Evolutionary conservation across 2,329 filamentous ascomycete species (phyloP).

Genomic region (Colletotrichum sp.): DNA sequence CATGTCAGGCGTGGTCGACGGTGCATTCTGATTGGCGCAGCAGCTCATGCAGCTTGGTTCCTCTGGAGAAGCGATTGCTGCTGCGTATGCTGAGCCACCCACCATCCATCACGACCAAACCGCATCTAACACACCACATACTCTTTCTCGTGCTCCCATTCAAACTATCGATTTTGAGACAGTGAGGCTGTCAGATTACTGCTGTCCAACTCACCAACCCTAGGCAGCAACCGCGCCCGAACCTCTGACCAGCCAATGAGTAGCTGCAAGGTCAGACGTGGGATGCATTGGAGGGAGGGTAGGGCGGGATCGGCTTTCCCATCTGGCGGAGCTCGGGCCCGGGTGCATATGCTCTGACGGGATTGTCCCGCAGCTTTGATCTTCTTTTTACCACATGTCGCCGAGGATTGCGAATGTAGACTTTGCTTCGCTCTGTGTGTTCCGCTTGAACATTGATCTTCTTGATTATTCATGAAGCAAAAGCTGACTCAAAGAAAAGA

Average conservation of each 20-base stretch:
- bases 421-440: not conserved
- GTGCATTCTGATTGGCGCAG: not conserved
- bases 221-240: not conserved
- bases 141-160: not conserved
- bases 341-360: not conserved
- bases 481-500: not conserved
- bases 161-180: not conserved
- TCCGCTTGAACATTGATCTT: not conserved
- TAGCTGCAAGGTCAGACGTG: not conserved
- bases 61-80: not conserved
- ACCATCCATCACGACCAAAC: not conserved
- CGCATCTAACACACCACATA: not conserved
- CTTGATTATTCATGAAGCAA: not conserved
- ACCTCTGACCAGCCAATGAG: not conserved
- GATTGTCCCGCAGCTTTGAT: not conserved
- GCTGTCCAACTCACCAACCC: not conserved
- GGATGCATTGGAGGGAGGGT: not conserved
- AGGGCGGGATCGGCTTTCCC: not conserved
- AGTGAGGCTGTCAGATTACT: conserved; percentile 6
- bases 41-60: not conserved
- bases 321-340: not conserved
- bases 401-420: not conserved
- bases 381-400: not conserved
- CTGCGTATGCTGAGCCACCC: not conserved
- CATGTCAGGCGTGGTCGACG: not conserved